Evolutionary conservation across 2,329 filamentous ascomycete species (phyloP), one percentile per base, ranked within the genome.

Genomic region (Alternaria dauci): DNA sequence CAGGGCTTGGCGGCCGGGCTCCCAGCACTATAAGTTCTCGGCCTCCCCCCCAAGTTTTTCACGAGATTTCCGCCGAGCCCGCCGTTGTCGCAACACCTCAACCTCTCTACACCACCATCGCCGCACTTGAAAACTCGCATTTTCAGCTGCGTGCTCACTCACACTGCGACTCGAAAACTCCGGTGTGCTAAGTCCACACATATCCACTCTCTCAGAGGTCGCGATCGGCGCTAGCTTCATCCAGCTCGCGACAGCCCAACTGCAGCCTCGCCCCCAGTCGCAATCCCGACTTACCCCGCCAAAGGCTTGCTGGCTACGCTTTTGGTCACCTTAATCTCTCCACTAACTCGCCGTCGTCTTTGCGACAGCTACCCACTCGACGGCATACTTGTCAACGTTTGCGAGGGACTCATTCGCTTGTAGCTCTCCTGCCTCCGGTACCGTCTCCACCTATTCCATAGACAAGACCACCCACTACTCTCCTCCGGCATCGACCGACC

Each of bases 321-420:
- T 78, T 79, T 78, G 75, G 74, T 73, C 66, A 68, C 62, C 39
- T 59, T 70, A 68, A 62, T 68, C 62, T 64, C 61, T 54, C 47
- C 62, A 67, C 71, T 73, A 62, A 69, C 70, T 59, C 62, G 55
- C 67, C 66, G 68, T 73, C 71, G 60, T 61, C 62, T 55, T 48
- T 52, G 41, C 63, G 70, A 70, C 68, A 65, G 67, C 65, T 66
- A 64, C 58, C 71, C 60, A 68, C 66, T 64, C 67, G 66, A 63
- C 70, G 67, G 70, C 65, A 63, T 41, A 63, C 68, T 75, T 76
- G 75, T 79, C 81, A 82, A 81, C 80, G 77, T 79, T 80, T 83
- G 84, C 84, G 84, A 92, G 93, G 91, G 93, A 96, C 91, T 93
- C 93, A 96, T 97, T 97, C 81, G 90, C 80, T 97, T 96, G 93